phyloP scores from a whole-genome alignment of 768 basidiomycete species.

The Russula ochroleuca region DNA sequence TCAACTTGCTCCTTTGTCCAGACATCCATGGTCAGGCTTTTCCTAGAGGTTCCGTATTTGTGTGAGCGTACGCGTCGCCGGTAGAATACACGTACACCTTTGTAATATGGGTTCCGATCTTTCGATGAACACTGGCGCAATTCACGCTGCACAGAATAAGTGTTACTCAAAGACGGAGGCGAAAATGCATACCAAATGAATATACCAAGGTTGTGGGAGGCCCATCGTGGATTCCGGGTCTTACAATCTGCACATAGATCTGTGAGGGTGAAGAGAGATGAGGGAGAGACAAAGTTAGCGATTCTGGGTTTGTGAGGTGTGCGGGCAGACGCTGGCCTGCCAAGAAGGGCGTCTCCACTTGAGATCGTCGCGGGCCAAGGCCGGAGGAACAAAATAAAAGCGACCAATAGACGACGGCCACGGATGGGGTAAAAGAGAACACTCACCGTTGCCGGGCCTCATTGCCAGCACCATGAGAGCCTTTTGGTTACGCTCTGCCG shows the following conservation, averaged over 20 bases:
- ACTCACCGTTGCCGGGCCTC: constrained; percentile 23
- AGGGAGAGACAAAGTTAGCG: constrained; percentile 10
- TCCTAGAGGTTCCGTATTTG: constrained; percentile 43
- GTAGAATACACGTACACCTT: constrained; percentile 69
- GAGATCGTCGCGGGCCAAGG: neutral
- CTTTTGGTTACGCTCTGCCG: constrained; percentile 25
- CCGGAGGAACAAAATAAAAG: neutral
- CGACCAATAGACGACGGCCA: neutral
- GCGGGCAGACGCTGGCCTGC: neutral
- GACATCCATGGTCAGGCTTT: constrained; percentile 82
- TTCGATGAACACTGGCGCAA: constrained; percentile 90
- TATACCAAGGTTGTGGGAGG: constrained; percentile 82
- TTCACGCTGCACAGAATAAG: constrained; percentile 50
- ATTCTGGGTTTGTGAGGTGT: neutral
- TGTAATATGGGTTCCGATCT: constrained; percentile 88
- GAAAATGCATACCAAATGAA: constrained; percentile 69
- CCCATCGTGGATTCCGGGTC: constrained; percentile 83
- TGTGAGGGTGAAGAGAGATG: constrained; percentile 33
- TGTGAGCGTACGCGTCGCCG: neutral
- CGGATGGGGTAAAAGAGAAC: neutral
- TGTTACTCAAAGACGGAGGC: constrained; percentile 1
- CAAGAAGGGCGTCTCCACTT: neutral
- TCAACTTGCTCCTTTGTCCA: constrained; percentile 90
- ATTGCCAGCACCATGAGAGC: constrained; percentile 22
- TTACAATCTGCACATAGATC: constrained; percentile 93